phyloP scores from a whole-genome alignment of 2,329 filamentous ascomycete genomes.

The Arthrobotrys sphaeroides region DNA sequence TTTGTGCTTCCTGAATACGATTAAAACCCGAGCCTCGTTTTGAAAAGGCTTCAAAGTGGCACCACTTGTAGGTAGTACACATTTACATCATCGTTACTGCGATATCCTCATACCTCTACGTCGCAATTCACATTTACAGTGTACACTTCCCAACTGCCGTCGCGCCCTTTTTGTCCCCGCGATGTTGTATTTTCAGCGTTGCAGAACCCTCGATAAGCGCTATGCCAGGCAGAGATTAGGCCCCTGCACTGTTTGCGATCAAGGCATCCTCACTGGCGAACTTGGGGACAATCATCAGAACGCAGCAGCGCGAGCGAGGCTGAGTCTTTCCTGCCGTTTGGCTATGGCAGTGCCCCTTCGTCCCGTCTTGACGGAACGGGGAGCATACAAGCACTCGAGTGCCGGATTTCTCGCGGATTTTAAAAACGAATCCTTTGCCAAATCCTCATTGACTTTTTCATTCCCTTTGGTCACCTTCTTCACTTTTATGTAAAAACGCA shows the following conservation, averaged over 20 bases:
- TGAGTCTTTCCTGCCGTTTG: slow-evolving; percentile 14
- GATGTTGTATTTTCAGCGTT: slow-evolving; percentile 18
- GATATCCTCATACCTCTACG: too few species aligned
- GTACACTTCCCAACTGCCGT: not conserved
- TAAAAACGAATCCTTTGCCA: slow-evolving; percentile 47
- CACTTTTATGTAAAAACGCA: not conserved
- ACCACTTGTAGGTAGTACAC: too few species aligned
- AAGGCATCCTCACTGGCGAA: slow-evolving; percentile 38
- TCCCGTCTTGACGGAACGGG: not conserved
- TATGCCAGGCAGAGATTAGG: slow-evolving; percentile 9
- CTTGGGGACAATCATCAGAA: not conserved
- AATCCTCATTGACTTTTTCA: not conserved
- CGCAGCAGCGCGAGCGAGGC: slow-evolving; percentile 15
- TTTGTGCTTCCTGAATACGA: too few species aligned
- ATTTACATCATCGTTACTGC: too few species aligned
- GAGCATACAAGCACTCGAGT: not conserved
- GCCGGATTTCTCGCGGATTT: not conserved
- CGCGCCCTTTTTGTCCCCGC: not conserved
- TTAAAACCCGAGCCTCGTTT: too few species aligned
- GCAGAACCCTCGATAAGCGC: not conserved
- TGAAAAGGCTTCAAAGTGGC: too few species aligned
- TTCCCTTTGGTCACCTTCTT: not conserved
- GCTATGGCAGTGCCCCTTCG: not conserved
- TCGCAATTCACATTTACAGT: too few species aligned
- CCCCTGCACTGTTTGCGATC: slow-evolving; percentile 23